Evolutionary conservation across 805 yeast species (phyloP).

Genomic region (Ogataea haglerorum): DNA sequence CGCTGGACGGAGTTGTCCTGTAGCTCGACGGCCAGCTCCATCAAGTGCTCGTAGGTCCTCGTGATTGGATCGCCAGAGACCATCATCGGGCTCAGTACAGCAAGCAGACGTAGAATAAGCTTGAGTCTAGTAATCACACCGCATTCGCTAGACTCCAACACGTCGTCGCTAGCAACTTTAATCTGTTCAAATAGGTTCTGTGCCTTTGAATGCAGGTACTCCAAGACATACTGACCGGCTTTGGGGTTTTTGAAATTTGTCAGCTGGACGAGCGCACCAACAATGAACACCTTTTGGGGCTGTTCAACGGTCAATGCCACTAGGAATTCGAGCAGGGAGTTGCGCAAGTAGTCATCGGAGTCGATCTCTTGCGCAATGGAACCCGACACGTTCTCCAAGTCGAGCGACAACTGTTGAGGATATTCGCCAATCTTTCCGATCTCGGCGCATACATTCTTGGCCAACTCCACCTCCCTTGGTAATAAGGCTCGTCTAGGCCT

Average conservation of each 20-base stretch:
- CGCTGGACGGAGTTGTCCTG: constrained; percentile 43
- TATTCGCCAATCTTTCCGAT: constrained; percentile 59
- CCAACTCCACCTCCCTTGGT: constrained; percentile 31
- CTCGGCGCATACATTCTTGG: constrained; percentile 47
- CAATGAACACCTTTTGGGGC: constrained; percentile 81
- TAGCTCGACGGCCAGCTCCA: constrained; percentile 53
- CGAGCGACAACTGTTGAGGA: constrained; percentile 35
- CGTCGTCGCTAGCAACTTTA: constrained; percentile 14
- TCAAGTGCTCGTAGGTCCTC: constrained; percentile 49
- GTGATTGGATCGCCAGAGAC: constrained; percentile 39
- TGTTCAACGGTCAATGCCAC: constrained; percentile 76
- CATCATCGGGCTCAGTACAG: constrained; percentile 62
- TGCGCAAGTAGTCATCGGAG: constrained; percentile 55
- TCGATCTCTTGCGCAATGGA: constrained; percentile 67
- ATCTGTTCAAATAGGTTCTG: constrained; percentile 48
- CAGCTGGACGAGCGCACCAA: constrained; percentile 63
- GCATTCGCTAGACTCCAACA: constrained; percentile 32
- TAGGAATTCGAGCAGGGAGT: constrained; percentile 57
- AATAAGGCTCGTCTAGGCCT: constrained; percentile 17
- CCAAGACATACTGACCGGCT: constrained; percentile 67
- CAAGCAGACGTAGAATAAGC: constrained; percentile 64
- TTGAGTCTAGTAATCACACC: constrained; percentile 74
- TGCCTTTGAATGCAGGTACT: constrained; percentile 61
- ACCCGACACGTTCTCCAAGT: constrained; percentile 61
- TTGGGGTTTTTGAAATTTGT: constrained; percentile 61